These are phyloP conservation scores for Phyllosticta paracitricarpa DNA, from an alignment of 2,329 filamentous ascomycete species.

Conservation along the genomic window DNA sequence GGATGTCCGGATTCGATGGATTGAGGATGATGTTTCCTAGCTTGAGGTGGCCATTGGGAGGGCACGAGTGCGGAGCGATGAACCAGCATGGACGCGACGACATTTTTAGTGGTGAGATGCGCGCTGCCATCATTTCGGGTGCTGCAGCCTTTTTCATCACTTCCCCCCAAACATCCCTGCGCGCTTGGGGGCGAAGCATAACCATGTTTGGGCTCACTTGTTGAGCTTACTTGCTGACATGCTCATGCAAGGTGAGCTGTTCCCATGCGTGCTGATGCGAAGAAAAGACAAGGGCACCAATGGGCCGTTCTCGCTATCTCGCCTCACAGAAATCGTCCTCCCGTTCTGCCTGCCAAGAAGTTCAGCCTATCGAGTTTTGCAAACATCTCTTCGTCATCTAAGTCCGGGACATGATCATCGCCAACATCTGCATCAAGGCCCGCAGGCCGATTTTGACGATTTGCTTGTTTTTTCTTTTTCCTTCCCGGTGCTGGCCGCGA, in stretches of 20 bases:
- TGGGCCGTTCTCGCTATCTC: too few species aligned
- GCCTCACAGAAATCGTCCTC: too few species aligned
- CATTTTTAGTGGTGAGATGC: not conserved
- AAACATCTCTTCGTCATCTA: too few species aligned
- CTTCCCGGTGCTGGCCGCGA: too few species aligned
- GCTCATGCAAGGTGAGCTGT: not conserved
- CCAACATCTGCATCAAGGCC: too few species aligned
- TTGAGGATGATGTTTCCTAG: slow-evolving; percentile 1
- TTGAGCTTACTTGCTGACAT: not conserved
- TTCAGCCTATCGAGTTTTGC: too few species aligned
- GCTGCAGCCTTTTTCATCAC: not conserved
- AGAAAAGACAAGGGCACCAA: not conserved
- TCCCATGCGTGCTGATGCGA: not conserved
- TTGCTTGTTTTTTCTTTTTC: too few species aligned
- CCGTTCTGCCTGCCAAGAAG: too few species aligned
- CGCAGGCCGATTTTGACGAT: too few species aligned
- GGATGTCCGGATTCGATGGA: not conserved
- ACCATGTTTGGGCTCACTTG: not conserved
- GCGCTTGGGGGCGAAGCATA: not conserved
- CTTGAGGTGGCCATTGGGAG: not conserved
- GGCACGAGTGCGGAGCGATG: not conserved
- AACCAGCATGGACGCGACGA: not conserved
- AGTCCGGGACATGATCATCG: too few species aligned
- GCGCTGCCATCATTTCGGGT: not conserved
- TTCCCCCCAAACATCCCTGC: not conserved